Base-by-base conservation (phyloP, 2,329 filamentous ascomycete species). In the Cladophialophora yegresii region DNA sequence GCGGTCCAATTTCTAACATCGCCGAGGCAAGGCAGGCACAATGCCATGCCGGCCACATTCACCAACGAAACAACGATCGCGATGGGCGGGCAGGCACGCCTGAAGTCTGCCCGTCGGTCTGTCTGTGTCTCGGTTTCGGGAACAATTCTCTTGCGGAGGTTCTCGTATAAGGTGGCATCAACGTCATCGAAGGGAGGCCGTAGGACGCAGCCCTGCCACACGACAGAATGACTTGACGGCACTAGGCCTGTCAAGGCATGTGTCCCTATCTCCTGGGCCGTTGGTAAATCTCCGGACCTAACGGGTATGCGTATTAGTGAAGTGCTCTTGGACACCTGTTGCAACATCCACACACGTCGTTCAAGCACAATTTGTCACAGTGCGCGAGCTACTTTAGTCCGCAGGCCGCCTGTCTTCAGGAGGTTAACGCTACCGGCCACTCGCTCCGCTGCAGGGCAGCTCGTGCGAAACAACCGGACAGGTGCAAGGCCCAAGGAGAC, bases 331-430 rank as follows among this genome's bases (percentile, higher is more conserved):
- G 6, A 33, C 32, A 32, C 30, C 30, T 32, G 30, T 12, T 33
- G 32, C 32, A 33, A 33, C 4, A 12, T 49, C 43, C 43, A 10
- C 6, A 13, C 43, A 20, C 22, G n/a, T 45, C 50, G 54, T 33
- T 61, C 33, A 65, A 65, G 63, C 63, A 61, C 22, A 53, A 61
- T 65, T 65, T 65, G 63, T 65, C 63, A 65, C 33, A 28, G 40
- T 33, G 51, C 33, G n/a, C 23, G 26, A 22, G 28, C 36, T 58
- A 43, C 54, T 43, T 56, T 40, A 40, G 22, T 49, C 45, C 22
- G 45, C 45, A 43, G 3, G 26, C 26, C 26, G 26, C 26, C 26
- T 28, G 26, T 3, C 26, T 28, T 3, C 3, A 28, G 26, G 26
- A 28, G 26, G 26, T 28, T 16, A 40, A 43, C 36, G 36, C 36